Evolutionary conservation across 345 rosid species (phyloP).

Genomic region (Fremontodendron californicum): DNA sequence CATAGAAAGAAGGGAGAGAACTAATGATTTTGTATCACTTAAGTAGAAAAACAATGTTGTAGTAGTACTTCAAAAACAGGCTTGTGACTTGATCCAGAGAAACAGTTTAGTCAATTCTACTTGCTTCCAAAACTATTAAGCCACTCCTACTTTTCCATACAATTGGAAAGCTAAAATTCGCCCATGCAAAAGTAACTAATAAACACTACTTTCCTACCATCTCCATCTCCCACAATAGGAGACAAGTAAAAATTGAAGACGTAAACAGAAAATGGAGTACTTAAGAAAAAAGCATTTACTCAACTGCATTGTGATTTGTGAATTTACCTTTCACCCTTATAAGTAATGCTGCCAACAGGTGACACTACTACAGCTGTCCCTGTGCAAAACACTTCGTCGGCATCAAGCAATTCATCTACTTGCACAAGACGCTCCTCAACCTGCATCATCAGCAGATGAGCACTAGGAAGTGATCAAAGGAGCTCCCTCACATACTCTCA

Average conservation of each 20-base stretch:
- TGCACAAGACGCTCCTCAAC: conserved; percentile 70
- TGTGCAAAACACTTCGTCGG: conserved; percentile 94
- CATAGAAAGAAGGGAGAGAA: too few relatives aligned
- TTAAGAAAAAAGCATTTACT: background rate
- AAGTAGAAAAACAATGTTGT: too few relatives aligned
- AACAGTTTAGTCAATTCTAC: too few relatives aligned
- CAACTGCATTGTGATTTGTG: background rate
- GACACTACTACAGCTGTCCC: conserved; percentile 98
- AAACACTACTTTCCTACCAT: background rate
- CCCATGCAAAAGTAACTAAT: background rate
- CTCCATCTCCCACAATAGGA: background rate
- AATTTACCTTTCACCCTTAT: conserved; percentile 61
- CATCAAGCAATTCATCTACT: conserved; percentile 79
- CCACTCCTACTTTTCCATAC: background rate
- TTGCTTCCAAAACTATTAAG: too few relatives aligned
- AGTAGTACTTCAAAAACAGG: too few relatives aligned
- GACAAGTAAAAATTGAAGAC: too few relatives aligned
- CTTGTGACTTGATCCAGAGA: too few relatives aligned
- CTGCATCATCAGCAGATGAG: conserved; percentile 28
- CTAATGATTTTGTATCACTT: too few relatives aligned
- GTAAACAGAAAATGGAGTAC: background rate
- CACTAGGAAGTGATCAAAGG: background rate
- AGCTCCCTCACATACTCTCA: background rate
- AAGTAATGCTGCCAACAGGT: conserved; percentile 89
- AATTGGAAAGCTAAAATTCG: background rate